Percentiles rank a stretch among this genome's conserved stretches.
These are phyloP conservation scores for Platanus orientalis DNA, from an alignment of 164 flowering plant species.

Conservation along the genomic window DNA sequence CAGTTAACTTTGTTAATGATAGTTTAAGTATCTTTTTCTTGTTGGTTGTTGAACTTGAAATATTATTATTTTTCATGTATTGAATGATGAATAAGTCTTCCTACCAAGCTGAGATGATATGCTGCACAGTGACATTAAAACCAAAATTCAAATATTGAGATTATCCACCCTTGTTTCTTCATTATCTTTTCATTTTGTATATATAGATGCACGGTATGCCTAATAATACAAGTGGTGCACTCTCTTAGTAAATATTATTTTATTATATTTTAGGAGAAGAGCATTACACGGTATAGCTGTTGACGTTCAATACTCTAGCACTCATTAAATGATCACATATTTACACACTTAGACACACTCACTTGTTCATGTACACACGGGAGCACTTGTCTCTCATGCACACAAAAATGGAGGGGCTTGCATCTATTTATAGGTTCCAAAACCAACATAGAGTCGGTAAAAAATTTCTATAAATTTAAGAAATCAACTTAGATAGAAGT, in stretches of 20 bases:
- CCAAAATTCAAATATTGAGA: neutral
- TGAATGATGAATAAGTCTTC: neutral
- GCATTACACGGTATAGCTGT: too few species aligned
- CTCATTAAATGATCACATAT: too few species aligned
- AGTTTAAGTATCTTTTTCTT: too few species aligned
- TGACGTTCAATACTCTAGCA: too few species aligned
- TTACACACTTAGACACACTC: too few species aligned
- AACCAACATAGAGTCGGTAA: too few species aligned
- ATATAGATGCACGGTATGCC: neutral
- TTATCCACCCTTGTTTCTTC: neutral
- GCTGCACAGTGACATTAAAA: neutral
- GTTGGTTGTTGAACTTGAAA: neutral
- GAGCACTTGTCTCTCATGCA: too few species aligned
- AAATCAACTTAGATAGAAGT: neutral
- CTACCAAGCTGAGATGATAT: neutral
- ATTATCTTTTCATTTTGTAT: neutral
- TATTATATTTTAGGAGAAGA: neutral
- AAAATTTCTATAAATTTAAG: neutral
- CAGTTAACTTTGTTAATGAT: neutral
- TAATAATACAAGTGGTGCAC: too few species aligned
- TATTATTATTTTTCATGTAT: neutral
- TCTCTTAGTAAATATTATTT: too few species aligned
- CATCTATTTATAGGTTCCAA: too few species aligned
- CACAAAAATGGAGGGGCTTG: too few species aligned
- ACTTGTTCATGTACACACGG: too few species aligned